Conservation (phyloP, 2,329 filamentous ascomycete genomes). For the Aspergillus oerlinghausenensis region DNA sequence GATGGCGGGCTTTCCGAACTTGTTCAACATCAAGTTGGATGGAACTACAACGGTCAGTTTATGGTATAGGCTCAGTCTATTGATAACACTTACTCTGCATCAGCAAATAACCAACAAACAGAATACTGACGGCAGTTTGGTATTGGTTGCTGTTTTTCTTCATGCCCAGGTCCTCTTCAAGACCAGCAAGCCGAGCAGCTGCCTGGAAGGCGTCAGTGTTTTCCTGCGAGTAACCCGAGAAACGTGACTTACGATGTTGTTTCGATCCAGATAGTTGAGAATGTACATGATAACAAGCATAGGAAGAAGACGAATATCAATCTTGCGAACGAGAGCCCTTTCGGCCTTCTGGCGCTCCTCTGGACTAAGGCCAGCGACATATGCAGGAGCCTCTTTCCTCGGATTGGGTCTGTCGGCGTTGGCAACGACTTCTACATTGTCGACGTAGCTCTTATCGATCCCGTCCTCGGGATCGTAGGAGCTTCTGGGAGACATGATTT, state of each 20-base stretch:
- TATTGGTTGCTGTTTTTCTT: conserved; percentile 35
- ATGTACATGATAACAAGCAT: conserved; percentile 72
- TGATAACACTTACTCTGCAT: conserved; percentile 48
- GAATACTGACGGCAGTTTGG: conserved; percentile 41
- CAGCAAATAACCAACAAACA: conserved; percentile 58
- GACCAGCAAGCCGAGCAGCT: conserved; percentile 42
- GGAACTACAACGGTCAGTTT: conserved; percentile 30
- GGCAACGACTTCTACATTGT: conserved; percentile 23
- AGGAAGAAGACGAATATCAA: conserved; percentile 64
- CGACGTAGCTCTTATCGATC: conserved; percentile 18
- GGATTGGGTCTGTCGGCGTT: conserved; percentile 23
- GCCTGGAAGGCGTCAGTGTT: conserved; percentile 12
- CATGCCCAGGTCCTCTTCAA: conserved; percentile 45
- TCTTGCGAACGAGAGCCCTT: conserved; percentile 61
- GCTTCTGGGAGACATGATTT: conserved; percentile 15
- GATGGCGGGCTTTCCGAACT: conserved; percentile 47
- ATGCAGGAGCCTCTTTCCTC: conserved; percentile 26
- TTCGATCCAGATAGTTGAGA: conserved; percentile 65
- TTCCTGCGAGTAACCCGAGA: not conserved
- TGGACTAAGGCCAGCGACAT: conserved; percentile 42
- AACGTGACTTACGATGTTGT: conserved; percentile 49
- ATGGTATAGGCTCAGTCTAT: not conserved
- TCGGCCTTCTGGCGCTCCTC: conserved; percentile 54
- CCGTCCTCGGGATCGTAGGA: conserved; percentile 16
- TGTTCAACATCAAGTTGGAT: conserved; percentile 48